A percentile compares a stretch with the other conserved stretches of the same genome.
Conservation (phyloP, 805 yeast genomes). For the Yamadazyma olivae region DNA sequence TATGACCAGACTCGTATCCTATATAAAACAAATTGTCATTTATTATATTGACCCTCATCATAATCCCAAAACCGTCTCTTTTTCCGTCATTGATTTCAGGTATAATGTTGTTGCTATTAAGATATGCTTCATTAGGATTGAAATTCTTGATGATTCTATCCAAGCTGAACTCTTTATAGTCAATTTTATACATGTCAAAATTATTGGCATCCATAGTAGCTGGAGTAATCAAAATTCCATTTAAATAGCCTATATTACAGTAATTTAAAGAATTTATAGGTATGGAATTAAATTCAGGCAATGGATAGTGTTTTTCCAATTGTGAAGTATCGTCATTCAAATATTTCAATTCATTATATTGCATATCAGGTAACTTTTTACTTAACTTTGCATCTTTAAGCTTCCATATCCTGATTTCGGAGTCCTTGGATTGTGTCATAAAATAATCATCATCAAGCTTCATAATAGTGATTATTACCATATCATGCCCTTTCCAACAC, state of each 20-base stretch:
- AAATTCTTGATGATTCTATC: constrained; percentile 32
- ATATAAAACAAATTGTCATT: constrained; percentile 26
- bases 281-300: constrained; percentile 32
- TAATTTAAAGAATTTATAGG: constrained; percentile 77
- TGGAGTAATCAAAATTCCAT: constrained; percentile 49
- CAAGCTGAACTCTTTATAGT: constrained; percentile 6
- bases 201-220: constrained; percentile 60
- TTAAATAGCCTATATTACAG: constrained; percentile 52
- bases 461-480: constrained; percentile 46
- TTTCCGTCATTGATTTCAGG: constrained; percentile 13
- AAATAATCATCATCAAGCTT: constrained; percentile 23
- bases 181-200: constrained; percentile 57
- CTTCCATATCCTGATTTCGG: constrained; percentile 48
- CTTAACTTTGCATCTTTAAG: constrained; percentile 6
- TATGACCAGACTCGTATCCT: constrained; percentile 77
- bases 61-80: constrained; percentile 52
- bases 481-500: constrained; percentile 59
- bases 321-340: constrained; percentile 23
- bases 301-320: constrained; percentile 8
- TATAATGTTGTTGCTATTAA: constrained; percentile 5
- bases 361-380: constrained; percentile 8
- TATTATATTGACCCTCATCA: constrained; percentile 55
- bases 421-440: constrained; percentile 68
- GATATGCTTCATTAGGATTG: constrained; percentile 20
- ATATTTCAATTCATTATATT: constrained; percentile 14